Base-by-base conservation (phyloP, 495 filamentous ascomycete genomes). In the Aspergillus biplanus region DNA sequence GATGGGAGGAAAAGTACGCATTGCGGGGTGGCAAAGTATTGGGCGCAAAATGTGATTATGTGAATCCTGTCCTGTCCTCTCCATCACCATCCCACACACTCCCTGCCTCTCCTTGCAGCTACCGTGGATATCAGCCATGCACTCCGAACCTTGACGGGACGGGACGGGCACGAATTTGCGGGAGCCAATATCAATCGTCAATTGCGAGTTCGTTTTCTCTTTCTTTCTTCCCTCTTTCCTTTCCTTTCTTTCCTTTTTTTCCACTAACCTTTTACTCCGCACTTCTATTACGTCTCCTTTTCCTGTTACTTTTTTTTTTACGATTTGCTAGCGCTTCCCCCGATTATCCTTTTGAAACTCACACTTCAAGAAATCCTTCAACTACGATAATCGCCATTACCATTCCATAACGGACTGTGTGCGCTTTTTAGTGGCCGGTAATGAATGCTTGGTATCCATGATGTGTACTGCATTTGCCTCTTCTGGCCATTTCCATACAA, bases 101-200 rank as follows among this genome's bases (percentile, higher is more conserved):
- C 15, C 27, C 32, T 33, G 11, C 34, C 4, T 18, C 31, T 73
- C 76, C 76, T 77, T 79, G 73, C 75, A 65, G 62, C 70, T 68
- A 73, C 69, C 71, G 63, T 78, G 75, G 73, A 67, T 69, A 63
- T 72, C 63, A 68, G 64, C 68, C 72, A 76, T 70, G 68, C 70
- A 68, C 70, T 70, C 75, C 74, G 71, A 79, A 79, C 78, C 78
- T 80, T 79, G 74, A 80, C 78, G 78, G 78, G 75, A 75, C 78
- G 78, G 78, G 69, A 73, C 77, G 75, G 62, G 50, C 53, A 60
- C 67, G 47, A 66, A 58, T 61, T 52, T 61, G 58, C 61, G 63
- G 65, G 63, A 71, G 56, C 62, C 65, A 65, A 70, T 63, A 57
- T 56, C 44, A 13, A 59, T 48, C 33, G 44, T 56, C 32, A n/a